Conservation (phyloP, 306 rosid species). For the Aeschynomene evenia region DNA sequence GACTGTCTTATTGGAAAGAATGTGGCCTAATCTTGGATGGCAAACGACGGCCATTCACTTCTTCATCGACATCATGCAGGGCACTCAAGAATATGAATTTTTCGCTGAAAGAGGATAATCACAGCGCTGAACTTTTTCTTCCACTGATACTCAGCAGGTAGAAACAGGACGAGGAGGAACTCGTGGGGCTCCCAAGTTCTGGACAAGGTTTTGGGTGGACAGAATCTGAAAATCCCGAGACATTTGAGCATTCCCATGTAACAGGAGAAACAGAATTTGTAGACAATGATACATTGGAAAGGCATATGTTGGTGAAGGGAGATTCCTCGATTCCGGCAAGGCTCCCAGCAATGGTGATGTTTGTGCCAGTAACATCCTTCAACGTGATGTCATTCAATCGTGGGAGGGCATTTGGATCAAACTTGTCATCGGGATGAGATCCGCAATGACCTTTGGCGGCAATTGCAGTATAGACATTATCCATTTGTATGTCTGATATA, state of each 20-base stretch:
- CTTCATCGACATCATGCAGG: conserved; percentile 33
- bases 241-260: conserved; percentile 83
- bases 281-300: conserved; percentile 76
- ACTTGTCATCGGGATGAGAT: conserved; percentile 83
- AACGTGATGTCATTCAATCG: conserved; percentile 58
- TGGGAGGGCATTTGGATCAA: conserved; percentile 87
- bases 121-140: conserved; percentile 51
- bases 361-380: conserved; percentile 63
- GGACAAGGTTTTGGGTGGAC: conserved; percentile 85
- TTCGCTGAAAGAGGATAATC: conserved; percentile 41
- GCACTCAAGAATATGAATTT: conserved; percentile 32
- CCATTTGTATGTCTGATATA: conserved; percentile 66
- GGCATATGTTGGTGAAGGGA: conserved; percentile 78
- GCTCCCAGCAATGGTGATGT: conserved; percentile 71
- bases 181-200: conserved; percentile 48
- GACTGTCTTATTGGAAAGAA: conserved; percentile 73
- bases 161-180: conserved; percentile 58
- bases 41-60: conserved; percentile 36
- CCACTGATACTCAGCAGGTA: conserved; percentile 42
- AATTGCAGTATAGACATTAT: conserved; percentile 57
- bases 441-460: conserved; percentile 79
- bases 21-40: conserved; percentile 50
- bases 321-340: conserved; percentile 76
- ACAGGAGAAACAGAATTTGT: conserved; percentile 44
- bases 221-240: conserved; percentile 68